Conservation (phyloP, 164 flowering plant species). For the Macadamia tetraphylla region DNA sequence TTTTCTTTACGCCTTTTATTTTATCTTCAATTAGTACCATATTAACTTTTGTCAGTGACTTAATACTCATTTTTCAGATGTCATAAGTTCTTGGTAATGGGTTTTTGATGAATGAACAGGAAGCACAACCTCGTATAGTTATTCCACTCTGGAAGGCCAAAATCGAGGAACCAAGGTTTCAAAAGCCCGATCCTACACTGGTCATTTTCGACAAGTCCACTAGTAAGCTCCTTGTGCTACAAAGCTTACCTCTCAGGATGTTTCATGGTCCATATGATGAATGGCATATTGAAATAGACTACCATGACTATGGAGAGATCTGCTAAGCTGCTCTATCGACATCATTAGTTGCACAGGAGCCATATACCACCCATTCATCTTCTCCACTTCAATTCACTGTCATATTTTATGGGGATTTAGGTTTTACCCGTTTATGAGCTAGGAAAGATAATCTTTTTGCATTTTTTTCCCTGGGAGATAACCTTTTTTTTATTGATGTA, state of each 20-base stretch:
- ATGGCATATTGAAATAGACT: background rate
- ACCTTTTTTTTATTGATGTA: no score
- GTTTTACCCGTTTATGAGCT: no score
- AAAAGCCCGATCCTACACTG: conserved; percentile 62
- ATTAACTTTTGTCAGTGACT: no score
- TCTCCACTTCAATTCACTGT: no score
- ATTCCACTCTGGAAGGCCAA: conserved; percentile 79
- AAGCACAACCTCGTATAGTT: conserved; percentile 65
- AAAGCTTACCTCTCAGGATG: conserved; percentile 9
- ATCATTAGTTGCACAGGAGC: no score
- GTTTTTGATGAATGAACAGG: conserved; percentile 39
- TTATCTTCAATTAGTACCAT: no score
- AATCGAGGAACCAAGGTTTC: conserved; percentile 65
- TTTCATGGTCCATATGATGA: background rate
- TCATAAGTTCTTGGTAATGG: background rate
- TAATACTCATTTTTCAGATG: background rate
- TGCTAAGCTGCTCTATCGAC: no score
- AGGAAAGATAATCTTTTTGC: no score
- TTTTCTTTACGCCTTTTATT: no score
- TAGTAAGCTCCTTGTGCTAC: conserved; percentile 37
- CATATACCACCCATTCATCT: no score
- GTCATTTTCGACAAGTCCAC: conserved; percentile 42
- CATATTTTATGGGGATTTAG: no score
- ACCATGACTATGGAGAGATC: background rate
- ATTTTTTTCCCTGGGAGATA: no score